Percentiles rank a stretch among this genome's conserved stretches.
phyloP scores from a whole-genome alignment of 495 filamentous ascomycete genomes.

The Penicillium turbatum region DNA sequence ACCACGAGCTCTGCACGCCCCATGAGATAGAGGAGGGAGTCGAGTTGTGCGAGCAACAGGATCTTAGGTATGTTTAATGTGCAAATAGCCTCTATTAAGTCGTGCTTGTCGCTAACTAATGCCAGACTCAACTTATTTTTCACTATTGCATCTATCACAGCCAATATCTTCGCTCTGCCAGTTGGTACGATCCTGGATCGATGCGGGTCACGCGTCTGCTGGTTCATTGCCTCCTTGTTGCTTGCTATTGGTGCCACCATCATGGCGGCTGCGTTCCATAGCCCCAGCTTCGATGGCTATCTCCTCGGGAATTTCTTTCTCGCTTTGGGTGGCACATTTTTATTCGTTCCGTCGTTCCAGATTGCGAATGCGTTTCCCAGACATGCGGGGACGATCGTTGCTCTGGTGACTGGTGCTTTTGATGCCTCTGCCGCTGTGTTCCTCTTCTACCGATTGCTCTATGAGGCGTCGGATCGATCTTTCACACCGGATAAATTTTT shows the following conservation, averaged over 20 bases:
- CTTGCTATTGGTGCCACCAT: conserved; percentile 54
- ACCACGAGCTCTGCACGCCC: conserved; percentile 52
- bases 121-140: conserved; percentile 64
- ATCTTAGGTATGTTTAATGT: conserved; percentile 46
- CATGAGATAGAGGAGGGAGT: conserved; percentile 40
- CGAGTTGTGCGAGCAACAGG: conserved; percentile 62
- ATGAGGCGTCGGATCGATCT: conserved; percentile 43
- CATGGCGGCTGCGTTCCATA: conserved; percentile 53
- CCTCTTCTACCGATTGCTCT: conserved; percentile 58
- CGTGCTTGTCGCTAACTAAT: neutral
- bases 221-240: conserved; percentile 49
- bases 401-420: conserved; percentile 66
- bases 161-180: conserved; percentile 75
- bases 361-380: conserved; percentile 67
- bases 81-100: neutral
- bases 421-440: conserved; percentile 68
- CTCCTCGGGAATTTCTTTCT: conserved; percentile 61
- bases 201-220: conserved; percentile 60
- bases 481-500: conserved; percentile 63
- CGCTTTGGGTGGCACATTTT: conserved; percentile 62
- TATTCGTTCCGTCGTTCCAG: conserved; percentile 69
- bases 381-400: conserved; percentile 62
- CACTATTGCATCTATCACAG: conserved; percentile 83
- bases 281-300: conserved; percentile 57
- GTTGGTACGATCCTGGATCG: conserved; percentile 65